Evolutionary conservation across 331 rosid genomes (phyloP).

Genomic region (Acacia pycnantha): DNA sequence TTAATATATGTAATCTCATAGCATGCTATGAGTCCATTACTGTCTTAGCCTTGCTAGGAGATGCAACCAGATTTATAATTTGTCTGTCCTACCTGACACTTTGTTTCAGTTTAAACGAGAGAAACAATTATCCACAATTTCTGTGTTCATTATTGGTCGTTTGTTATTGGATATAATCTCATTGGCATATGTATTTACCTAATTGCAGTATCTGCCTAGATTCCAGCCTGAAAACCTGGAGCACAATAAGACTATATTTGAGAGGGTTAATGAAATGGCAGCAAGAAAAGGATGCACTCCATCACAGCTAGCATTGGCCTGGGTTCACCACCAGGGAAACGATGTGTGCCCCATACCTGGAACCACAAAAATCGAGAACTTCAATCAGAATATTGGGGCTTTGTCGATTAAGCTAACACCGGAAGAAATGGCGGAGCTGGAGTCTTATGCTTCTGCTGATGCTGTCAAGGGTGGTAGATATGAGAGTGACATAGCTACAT

Average conservation of each 20-base stretch:
- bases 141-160: neutral
- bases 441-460: conserved; percentile 48
- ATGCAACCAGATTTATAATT: neutral
- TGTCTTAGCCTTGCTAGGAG: neutral
- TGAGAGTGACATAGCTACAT: conserved; percentile 36
- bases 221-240: conserved; percentile 52
- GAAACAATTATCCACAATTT: neutral
- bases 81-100: neutral
- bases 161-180: neutral
- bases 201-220: conserved; percentile 46
- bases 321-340: conserved; percentile 72
- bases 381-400: conserved; percentile 59
- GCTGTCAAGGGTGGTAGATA: conserved; percentile 53
- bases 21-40: neutral
- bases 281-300: conserved; percentile 60
- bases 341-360: conserved; percentile 84
- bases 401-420: conserved; percentile 52
- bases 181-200: neutral
- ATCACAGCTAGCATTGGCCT: conserved; percentile 64
- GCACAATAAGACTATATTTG: conserved; percentile 50
- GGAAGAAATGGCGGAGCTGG: conserved; percentile 61
- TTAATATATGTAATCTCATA: neutral
- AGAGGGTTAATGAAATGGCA: conserved; percentile 51
- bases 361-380: conserved; percentile 66
- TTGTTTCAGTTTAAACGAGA: neutral